phyloP scores from a whole-genome alignment of 371 early-diverging fungal genomes.

The Apophysomyces variabilis region DNA sequence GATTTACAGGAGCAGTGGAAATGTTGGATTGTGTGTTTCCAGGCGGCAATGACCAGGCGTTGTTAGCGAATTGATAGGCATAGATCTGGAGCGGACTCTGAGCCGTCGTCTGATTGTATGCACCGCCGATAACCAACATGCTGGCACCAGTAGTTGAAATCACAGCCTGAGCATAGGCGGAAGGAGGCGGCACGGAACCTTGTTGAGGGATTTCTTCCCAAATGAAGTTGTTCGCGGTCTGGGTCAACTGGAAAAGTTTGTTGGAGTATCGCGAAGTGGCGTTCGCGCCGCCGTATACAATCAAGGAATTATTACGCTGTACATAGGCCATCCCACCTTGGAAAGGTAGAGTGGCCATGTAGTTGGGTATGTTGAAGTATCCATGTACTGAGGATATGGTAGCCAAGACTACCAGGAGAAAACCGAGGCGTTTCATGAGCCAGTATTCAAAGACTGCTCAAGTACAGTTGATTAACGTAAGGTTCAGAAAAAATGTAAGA shows the following conservation, averaged over 20 bases:
- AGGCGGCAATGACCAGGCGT: slow-evolving; percentile 19
- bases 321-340: slow-evolving; percentile 32
- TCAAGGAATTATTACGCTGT: slow-evolving; percentile 27
- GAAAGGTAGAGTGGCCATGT: slow-evolving; percentile 31
- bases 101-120: background rate
- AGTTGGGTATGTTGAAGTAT: slow-evolving; percentile 26
- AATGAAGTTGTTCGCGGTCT: slow-evolving; percentile 19
- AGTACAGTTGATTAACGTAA: background rate
- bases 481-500: background rate
- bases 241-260: slow-evolving; percentile 29
- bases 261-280: slow-evolving; percentile 26
- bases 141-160: slow-evolving; percentile 15
- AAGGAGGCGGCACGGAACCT: slow-evolving; percentile 20
- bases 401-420: slow-evolving; percentile 5
- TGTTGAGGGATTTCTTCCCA: slow-evolving; percentile 30
- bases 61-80: slow-evolving; percentile 19
- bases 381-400: slow-evolving; percentile 18
- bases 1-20: slow-evolving; percentile 23
- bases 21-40: slow-evolving; percentile 15
- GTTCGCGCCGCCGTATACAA: slow-evolving; percentile 40
- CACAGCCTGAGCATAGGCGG: slow-evolving; percentile 23
- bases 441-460: background rate
- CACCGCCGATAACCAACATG: slow-evolving; percentile 27
- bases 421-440: slow-evolving; percentile 7
- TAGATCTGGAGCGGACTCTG: slow-evolving; percentile 24